Conservation (phyloP, 176 grass and related monocot species). For the Poa pratensis region DNA sequence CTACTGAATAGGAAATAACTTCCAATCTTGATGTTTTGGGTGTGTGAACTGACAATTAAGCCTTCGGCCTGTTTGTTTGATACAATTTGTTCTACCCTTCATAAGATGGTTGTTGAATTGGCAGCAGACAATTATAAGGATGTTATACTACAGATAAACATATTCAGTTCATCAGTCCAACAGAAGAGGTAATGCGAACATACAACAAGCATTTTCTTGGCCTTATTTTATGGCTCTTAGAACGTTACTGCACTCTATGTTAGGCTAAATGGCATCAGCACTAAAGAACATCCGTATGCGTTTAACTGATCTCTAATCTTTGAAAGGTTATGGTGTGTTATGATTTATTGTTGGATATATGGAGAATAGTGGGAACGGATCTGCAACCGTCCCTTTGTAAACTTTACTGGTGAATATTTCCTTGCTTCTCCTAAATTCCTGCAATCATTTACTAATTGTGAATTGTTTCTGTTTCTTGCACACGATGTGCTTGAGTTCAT, state of each 20-base stretch:
- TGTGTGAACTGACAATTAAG: no score
- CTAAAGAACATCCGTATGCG: background rate
- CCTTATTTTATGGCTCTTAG: background rate
- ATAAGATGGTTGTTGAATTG: no score
- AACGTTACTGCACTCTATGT: background rate
- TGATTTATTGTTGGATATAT: background rate
- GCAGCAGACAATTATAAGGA: no score
- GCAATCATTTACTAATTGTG: background rate
- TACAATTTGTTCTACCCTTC: no score
- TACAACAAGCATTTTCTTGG: background rate
- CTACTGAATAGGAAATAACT: no score
- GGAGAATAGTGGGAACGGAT: background rate
- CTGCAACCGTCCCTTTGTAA: background rate
- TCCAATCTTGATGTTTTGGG: no score
- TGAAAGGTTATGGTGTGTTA: background rate
- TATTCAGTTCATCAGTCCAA: no score
- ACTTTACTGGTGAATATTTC: background rate
- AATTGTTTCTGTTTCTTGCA: background rate
- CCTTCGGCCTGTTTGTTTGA: no score
- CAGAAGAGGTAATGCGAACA: background rate
- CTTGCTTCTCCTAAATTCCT: background rate
- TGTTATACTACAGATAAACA: no score
- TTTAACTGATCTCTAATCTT: background rate
- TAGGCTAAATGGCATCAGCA: background rate
- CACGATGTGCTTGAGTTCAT: no score